phyloP scores from a whole-genome alignment of 345 rosid genomes.

The Pelargonium nanum region DNA sequence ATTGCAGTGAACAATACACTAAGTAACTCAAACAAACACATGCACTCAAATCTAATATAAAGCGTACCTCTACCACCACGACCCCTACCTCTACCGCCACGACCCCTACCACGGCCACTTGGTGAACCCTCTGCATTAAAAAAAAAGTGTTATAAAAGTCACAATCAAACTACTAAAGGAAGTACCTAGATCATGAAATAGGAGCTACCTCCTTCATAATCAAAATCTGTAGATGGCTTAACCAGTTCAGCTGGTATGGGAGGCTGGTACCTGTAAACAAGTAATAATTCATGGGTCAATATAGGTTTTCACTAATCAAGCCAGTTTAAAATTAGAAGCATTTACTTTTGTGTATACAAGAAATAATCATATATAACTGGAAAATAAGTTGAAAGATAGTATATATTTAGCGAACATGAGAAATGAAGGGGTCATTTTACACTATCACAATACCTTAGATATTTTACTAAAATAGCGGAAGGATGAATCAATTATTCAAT shows the following conservation, averaged over 20 bases:
- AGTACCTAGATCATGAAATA: background rate
- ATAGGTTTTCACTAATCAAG: background rate
- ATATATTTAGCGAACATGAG: background rate
- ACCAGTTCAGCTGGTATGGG: constrained; percentile 64
- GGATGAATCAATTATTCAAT: too few species aligned
- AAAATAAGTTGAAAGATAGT: background rate
- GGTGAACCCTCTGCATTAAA: constrained; percentile 56
- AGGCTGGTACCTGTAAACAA: constrained; percentile 53
- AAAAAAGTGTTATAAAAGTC: background rate
- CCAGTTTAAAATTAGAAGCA: background rate
- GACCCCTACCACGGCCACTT: constrained; percentile 53
- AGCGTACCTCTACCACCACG: constrained; percentile 17
- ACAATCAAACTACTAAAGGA: background rate
- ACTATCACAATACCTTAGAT: too few species aligned
- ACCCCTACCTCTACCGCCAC: constrained; percentile 56
- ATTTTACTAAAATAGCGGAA: too few species aligned
- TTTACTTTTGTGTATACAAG: background rate
- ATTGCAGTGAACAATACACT: background rate
- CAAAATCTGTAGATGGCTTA: constrained; percentile 36
- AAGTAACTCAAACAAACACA: background rate
- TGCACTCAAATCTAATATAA: background rate
- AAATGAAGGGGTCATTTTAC: background rate
- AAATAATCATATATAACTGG: background rate
- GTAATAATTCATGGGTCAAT: constrained; percentile 3
- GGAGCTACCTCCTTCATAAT: constrained; percentile 55